Conservation (phyloP, 1,139 yeast genomes). For the Geotrichum candidum region DNA sequence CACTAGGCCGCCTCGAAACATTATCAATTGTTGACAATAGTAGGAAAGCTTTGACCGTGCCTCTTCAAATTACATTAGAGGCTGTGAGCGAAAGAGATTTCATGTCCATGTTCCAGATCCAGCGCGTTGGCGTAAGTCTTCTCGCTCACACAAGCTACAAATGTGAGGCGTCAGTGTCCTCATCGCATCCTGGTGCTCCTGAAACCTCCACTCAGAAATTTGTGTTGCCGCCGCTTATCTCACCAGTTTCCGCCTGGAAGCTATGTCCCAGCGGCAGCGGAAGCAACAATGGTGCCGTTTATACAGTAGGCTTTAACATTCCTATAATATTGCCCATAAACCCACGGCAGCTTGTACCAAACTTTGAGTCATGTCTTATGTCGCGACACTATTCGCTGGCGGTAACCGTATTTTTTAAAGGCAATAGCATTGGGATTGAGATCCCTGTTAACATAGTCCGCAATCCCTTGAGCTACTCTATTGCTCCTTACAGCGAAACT, state of each 20-base stretch:
- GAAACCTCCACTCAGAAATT: neutral
- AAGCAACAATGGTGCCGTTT: neutral
- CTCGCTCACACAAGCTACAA: neutral
- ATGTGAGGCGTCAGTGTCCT: neutral
- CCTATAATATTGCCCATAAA: neutral
- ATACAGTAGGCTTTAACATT: neutral
- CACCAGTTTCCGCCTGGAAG: neutral
- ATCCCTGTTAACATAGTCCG: neutral
- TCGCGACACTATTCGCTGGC: slow-evolving; percentile 1
- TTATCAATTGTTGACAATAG: neutral
- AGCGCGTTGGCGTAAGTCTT: neutral
- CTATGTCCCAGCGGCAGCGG: neutral
- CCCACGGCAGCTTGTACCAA: neutral
- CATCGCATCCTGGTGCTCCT: neutral
- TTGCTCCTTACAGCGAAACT: neutral
- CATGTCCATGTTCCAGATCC: neutral
- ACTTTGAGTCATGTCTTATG: slow-evolving; percentile 4
- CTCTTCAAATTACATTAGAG: neutral
- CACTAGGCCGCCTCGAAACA: neutral
- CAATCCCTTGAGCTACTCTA: neutral
- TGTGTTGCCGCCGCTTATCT: neutral
- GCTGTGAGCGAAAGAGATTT: neutral
- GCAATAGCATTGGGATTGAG: neutral
- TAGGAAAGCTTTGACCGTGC: neutral
- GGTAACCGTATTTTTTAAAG: neutral